phyloP scores from a whole-genome alignment of 1,284 basidiomycete species.

The Pseudozyma thailandica region DNA sequence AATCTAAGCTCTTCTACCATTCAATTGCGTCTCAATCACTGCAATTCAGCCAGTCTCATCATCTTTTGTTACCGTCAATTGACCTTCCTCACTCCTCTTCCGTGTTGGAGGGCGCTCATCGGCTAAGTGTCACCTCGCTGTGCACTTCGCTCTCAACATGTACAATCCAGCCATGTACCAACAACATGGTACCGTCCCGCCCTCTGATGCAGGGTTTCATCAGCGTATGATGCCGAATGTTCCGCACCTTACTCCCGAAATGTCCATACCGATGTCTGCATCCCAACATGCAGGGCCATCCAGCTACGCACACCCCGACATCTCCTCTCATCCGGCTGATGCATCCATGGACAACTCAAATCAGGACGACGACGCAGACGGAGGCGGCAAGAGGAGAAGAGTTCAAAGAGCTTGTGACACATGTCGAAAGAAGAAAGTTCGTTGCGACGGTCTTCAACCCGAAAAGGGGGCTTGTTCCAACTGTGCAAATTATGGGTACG shows the following conservation, averaged over 20 bases:
- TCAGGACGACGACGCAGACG: conserved; percentile 52
- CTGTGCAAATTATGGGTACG: conserved; percentile 57
- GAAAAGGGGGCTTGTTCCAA: conserved; percentile 57
- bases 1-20: too few relatives aligned
- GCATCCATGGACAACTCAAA: conserved; percentile 22
- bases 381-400: conserved; percentile 51
- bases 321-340: conserved; percentile 15
- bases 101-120: too few relatives aligned
- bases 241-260: conserved; percentile 13
- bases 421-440: conserved; percentile 63
- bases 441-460: conserved; percentile 59
- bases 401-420: conserved; percentile 60
- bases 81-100: too few relatives aligned
- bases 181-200: conserved; percentile 13
- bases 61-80: too few relatives aligned
- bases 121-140: neutral
- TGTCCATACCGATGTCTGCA: conserved; percentile 9
- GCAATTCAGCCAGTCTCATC: too few relatives aligned
- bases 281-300: conserved; percentile 7
- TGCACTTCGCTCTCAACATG: conserved; percentile 1
- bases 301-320: conserved; percentile 16
- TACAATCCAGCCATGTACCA: conserved; percentile 19
- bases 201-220: conserved; percentile 22
- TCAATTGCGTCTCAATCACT: too few relatives aligned
- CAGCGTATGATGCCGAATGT: conserved; percentile 17